A percentile compares a stretch with the other conserved stretches of the same genome.
Evolutionary conservation across 2,329 filamentous ascomycete species (phyloP).

Genomic region (Tolypocladium tropicale): DNA sequence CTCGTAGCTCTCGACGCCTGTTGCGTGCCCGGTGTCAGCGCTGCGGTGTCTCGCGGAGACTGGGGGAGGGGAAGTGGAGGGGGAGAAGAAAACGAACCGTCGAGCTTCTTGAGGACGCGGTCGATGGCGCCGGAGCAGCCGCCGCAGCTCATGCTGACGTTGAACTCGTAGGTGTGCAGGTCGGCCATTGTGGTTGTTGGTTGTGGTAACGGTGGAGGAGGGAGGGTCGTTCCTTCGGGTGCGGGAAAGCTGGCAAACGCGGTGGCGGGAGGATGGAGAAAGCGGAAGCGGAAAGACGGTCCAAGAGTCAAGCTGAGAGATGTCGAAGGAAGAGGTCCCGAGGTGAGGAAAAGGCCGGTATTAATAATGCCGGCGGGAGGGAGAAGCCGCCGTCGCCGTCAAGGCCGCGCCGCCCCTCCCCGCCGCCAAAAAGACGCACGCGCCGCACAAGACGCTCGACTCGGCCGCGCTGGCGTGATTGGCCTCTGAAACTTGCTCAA

Average conservation of each 20-base stretch:
- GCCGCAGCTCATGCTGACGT: slow-evolving; percentile 86
- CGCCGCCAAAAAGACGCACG: slow-evolving; percentile 4
- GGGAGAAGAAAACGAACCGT: slow-evolving; percentile 47
- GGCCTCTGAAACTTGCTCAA: too few species aligned
- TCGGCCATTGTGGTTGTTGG: slow-evolving; percentile 47
- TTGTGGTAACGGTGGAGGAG: not conserved
- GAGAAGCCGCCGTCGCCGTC: too few species aligned
- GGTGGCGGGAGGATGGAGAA: not conserved
- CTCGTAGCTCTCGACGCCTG: slow-evolving; percentile 79
- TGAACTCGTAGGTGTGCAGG: slow-evolving; percentile 88
- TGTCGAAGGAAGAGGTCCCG: not conserved
- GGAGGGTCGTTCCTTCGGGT: not conserved
- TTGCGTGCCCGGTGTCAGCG: not conserved
- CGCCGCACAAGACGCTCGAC: not conserved
- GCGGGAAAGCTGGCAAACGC: not conserved
- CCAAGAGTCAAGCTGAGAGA: not conserved
- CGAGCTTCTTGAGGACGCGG: slow-evolving; percentile 82
- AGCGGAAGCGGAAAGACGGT: not conserved
- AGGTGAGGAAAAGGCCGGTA: not conserved
- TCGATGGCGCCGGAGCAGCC: slow-evolving; percentile 94
- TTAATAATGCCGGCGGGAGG: not conserved
- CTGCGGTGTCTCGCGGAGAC: not conserved
- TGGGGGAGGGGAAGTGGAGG: not conserved
- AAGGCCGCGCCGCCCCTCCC: too few species aligned
- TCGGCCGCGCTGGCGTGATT: too few species aligned